A percentile compares a stretch with the other conserved stretches of the same genome.
These are phyloP conservation scores for Fusarium sp. DNA, from an alignment of 2,329 filamentous ascomycete species.

Conservation along the genomic window DNA sequence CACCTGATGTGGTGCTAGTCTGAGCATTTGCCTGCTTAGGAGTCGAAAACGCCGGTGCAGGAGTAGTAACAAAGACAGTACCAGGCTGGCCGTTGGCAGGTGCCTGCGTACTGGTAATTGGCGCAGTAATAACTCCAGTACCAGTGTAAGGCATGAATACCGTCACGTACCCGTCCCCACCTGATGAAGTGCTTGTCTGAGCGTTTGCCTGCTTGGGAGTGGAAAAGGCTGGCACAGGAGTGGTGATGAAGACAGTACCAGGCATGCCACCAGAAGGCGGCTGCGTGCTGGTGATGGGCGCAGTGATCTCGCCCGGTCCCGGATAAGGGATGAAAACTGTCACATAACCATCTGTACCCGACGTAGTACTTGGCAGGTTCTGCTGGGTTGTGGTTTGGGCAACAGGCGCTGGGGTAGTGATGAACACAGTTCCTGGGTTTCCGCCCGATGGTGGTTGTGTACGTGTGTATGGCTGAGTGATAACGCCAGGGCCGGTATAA, in stretches of 20 bases:
- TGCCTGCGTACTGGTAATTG: slow-evolving; percentile 6
- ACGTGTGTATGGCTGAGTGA: slow-evolving; percentile 19
- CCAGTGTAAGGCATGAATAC: slow-evolving; percentile 13
- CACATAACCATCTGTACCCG: slow-evolving; percentile 24
- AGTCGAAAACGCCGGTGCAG: background rate
- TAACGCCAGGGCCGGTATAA: slow-evolving; percentile 23
- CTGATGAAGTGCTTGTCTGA: background rate
- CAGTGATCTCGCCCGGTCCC: slow-evolving; percentile 24
- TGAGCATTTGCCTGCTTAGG: background rate
- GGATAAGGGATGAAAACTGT: slow-evolving; percentile 26
- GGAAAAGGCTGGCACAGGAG: slow-evolving; percentile 3
- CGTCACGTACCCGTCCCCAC: slow-evolving; percentile 16
- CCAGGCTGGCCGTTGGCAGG: slow-evolving; percentile 14
- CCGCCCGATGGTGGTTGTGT: slow-evolving; percentile 26
- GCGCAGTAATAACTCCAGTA: slow-evolving; percentile 11
- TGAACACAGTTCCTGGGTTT: slow-evolving; percentile 27
- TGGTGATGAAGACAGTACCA: slow-evolving; percentile 24
- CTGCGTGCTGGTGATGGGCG: slow-evolving; percentile 19
- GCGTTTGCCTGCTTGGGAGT: slow-evolving; percentile 7
- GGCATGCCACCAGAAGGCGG: slow-evolving; percentile 8
- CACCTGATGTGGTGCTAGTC: slow-evolving; percentile 2
- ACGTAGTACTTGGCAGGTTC: slow-evolving; percentile 21
- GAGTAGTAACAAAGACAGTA: slow-evolving; percentile 16
- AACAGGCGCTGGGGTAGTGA: slow-evolving; percentile 25
- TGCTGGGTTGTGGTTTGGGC: slow-evolving; percentile 7